Conservation (phyloP, 208 protist genomes). For the Crithidia brevicula region DNA sequence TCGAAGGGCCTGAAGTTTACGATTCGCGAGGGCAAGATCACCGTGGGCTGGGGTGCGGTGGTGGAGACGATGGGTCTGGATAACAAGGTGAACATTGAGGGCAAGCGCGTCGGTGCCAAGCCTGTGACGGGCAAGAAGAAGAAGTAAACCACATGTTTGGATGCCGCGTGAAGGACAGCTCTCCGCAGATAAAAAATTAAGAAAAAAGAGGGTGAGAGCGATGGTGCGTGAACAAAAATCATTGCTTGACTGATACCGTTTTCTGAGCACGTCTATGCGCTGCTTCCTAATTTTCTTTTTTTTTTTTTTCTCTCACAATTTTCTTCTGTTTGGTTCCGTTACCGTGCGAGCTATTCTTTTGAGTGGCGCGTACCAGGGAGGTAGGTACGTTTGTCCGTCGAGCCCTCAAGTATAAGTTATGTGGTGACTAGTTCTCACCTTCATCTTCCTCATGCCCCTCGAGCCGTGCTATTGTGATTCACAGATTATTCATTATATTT, state of each 20-base stretch:
- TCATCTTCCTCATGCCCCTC: too few species aligned
- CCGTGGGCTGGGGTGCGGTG: constrained; percentile 98
- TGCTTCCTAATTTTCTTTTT: constrained; percentile 21
- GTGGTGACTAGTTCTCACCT: too few species aligned
- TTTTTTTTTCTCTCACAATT: constrained; percentile 16
- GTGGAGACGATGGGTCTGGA: constrained; percentile 92
- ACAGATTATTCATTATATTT: constrained; percentile 11
- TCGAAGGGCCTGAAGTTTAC: constrained; percentile 98
- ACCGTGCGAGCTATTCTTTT: too few species aligned
- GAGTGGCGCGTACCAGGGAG: too few species aligned
- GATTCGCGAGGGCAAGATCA: constrained; percentile 98
- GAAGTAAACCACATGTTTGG: constrained; percentile 57
- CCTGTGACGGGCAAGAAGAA: constrained; percentile 53
- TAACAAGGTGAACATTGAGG: constrained; percentile 90
- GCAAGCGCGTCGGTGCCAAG: constrained; percentile 45
- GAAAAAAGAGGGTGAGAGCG: not conserved
- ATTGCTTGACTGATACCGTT: too few species aligned
- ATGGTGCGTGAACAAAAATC: constrained; percentile 2
- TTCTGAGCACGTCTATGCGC: too few species aligned
- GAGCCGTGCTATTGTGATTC: constrained; percentile 17
- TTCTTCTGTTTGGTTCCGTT: constrained; percentile 13
- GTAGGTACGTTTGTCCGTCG: too few species aligned
- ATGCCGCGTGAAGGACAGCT: too few species aligned
- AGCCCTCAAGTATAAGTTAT: too few species aligned
- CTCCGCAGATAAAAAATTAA: not conserved